These are phyloP conservation scores for Monascus ruber DNA, from an alignment of 2,329 filamentous ascomycete genomes.

Conservation along the genomic window DNA sequence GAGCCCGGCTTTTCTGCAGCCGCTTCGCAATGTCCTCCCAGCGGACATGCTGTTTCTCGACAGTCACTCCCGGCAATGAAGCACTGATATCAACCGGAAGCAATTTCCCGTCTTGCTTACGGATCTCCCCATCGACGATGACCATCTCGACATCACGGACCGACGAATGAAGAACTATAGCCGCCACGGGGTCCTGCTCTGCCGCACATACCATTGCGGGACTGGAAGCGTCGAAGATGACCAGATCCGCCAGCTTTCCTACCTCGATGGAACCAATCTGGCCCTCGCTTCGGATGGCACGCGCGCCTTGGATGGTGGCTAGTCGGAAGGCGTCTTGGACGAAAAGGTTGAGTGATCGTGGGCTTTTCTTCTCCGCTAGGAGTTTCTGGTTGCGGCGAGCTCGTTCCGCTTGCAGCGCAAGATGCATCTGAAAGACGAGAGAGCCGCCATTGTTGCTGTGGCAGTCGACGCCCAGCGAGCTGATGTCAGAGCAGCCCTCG, in stretches of 20 bases:
- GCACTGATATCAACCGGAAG: no score
- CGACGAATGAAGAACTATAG: slow-evolving; percentile 17
- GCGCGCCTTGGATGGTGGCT: slow-evolving; percentile 20
- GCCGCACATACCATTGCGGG: slow-evolving; percentile 18
- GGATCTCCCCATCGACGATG: slow-evolving; percentile 16
- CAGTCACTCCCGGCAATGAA: no score
- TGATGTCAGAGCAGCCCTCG: slow-evolving; percentile 7
- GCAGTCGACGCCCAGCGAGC: slow-evolving; percentile 20
- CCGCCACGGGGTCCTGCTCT: slow-evolving; percentile 16
- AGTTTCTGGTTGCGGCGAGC: slow-evolving; percentile 7
- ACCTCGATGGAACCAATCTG: slow-evolving; percentile 15
- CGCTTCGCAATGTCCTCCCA: no score
- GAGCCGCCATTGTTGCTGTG: slow-evolving; percentile 18
- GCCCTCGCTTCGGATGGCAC: slow-evolving; percentile 14
- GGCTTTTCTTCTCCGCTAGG: slow-evolving; percentile 3
- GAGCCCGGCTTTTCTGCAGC: no score
- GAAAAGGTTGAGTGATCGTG: slow-evolving; percentile 4
- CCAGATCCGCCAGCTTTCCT: slow-evolving; percentile 19
- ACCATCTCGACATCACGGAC: slow-evolving; percentile 16
- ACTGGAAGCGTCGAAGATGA: slow-evolving; percentile 16
- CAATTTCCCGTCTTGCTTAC: slow-evolving; percentile 9
- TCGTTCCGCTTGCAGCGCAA: slow-evolving; percentile 17
- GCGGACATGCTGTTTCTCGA: no score
- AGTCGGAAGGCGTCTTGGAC: slow-evolving; percentile 17
- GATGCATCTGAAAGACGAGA: slow-evolving; percentile 16